Percentiles rank a stretch among this genome's conserved stretches.
Conservation (phyloP, 2,329 filamentous ascomycete species). For the Penicillium paneum region DNA sequence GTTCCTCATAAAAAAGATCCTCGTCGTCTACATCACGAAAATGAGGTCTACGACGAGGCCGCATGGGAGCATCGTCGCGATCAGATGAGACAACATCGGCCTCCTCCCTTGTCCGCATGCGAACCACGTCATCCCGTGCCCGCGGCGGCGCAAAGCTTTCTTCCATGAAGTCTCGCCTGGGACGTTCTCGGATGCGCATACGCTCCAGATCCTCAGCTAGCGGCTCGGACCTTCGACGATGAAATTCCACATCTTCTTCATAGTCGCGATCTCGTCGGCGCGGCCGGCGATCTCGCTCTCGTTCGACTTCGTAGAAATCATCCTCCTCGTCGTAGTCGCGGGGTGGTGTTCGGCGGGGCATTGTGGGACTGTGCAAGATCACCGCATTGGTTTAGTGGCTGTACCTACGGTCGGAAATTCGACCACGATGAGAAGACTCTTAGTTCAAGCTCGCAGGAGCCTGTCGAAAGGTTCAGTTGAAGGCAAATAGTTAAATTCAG, state of each 20-base stretch:
- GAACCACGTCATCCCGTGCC: constrained; percentile 30
- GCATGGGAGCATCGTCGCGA: constrained; percentile 15
- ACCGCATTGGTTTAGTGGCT: constrained; percentile 1
- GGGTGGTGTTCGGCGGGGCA: constrained; percentile 32
- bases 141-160: constrained; percentile 33
- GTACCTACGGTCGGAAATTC: not conserved
- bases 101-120: constrained; percentile 29
- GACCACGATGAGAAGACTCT: not conserved
- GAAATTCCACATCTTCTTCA: constrained; percentile 30
- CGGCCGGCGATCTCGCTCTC: constrained; percentile 25
- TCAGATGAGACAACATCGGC: constrained; percentile 11
- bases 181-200: constrained; percentile 40
- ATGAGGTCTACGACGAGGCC: constrained; percentile 7
- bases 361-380: constrained; percentile 12
- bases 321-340: constrained; percentile 33
- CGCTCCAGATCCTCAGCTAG: constrained; percentile 44
- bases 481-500: not conserved
- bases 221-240: constrained; percentile 36
- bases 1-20: constrained; percentile 20
- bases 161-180: constrained; percentile 34
- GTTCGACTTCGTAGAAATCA: constrained; percentile 26
- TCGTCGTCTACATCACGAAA: constrained; percentile 31
- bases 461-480: not conserved
- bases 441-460: not conserved
- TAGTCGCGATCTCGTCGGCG: constrained; percentile 27